Conservation (phyloP, 1,284 basidiomycete genomes). For the Tilletia walkeri region DNA sequence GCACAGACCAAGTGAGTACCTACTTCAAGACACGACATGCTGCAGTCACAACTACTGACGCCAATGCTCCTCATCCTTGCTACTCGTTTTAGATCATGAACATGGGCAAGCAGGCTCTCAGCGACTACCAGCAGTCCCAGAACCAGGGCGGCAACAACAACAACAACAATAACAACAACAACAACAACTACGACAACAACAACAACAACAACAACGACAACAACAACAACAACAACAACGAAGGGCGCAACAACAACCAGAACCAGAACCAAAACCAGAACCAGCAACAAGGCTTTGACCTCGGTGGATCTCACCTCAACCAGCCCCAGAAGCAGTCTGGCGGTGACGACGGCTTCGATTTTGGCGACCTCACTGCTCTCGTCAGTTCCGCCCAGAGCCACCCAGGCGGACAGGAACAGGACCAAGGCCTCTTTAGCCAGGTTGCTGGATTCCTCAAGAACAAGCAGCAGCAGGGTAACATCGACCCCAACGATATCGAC, state of each 20-base stretch:
- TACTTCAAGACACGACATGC: too few species aligned
- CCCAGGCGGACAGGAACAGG: conserved; percentile 32
- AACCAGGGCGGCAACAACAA: conserved; percentile 17
- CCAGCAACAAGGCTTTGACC: conserved; percentile 19
- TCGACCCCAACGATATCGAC: conserved; percentile 30
- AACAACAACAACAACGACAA: conserved; percentile 17
- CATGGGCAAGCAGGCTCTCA: conserved; percentile 8
- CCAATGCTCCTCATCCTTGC: too few species aligned
- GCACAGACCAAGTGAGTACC: too few species aligned
- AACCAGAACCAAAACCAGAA: conserved; percentile 22
- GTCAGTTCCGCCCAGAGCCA: conserved; percentile 32
- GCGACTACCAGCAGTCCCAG: not conserved
- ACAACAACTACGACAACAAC: conserved; percentile 8
- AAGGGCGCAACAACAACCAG: not conserved
- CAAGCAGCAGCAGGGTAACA: conserved; percentile 30
- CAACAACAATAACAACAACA: not conserved
- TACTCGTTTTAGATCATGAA: conserved; percentile 9
- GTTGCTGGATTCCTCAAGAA: conserved; percentile 33
- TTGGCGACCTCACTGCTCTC: conserved; percentile 33
- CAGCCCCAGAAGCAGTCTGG: conserved; percentile 14
- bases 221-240: conserved; percentile 19
- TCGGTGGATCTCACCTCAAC: conserved; percentile 18
- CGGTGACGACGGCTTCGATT: conserved; percentile 35
- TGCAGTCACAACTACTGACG: too few species aligned
- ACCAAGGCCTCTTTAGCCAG: conserved; percentile 36